phyloP scores from a whole-genome alignment of 768 basidiomycete species.

The Amylocystis lapponica region DNA sequence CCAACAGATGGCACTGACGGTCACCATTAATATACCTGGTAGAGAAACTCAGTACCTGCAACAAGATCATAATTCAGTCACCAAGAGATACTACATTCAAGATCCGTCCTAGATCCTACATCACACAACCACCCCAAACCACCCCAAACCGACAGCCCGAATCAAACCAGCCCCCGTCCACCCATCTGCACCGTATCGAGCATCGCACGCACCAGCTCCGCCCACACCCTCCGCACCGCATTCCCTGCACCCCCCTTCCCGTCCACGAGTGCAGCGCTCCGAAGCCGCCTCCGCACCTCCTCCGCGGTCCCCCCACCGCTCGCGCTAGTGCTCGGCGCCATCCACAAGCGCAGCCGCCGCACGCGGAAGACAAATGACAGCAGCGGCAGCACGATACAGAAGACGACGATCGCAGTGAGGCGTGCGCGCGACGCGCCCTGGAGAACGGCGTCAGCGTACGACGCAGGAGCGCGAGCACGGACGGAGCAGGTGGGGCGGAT shows the following conservation, averaged over 20 bases:
- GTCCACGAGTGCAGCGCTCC: slow-evolving; percentile 16
- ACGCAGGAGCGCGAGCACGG: slow-evolving; percentile 18
- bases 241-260: slow-evolving; percentile 32
- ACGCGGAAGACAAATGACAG: slow-evolving; percentile 47
- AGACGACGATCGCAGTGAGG: slow-evolving; percentile 38
- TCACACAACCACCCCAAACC: background rate
- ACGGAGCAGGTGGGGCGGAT: slow-evolving; percentile 12
- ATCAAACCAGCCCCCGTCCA: slow-evolving; percentile 69
- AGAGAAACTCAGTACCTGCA: too few relatives aligned
- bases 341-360: slow-evolving; percentile 33
- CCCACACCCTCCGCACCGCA: slow-evolving; percentile 40
- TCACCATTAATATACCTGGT: too few relatives aligned
- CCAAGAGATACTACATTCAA: too few relatives aligned
- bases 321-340: slow-evolving; percentile 14
- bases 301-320: slow-evolving; percentile 38
- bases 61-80: too few relatives aligned
- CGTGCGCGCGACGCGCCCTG: slow-evolving; percentile 45
- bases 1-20: background rate
- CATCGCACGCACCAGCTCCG: slow-evolving; percentile 45
- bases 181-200: slow-evolving; percentile 71
- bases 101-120: background rate
- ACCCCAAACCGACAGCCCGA: background rate
- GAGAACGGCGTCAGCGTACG: slow-evolving; percentile 25
- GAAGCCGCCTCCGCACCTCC: slow-evolving; percentile 50
- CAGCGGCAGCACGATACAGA: slow-evolving; percentile 37